Evolutionary conservation across 1,284 basidiomycete species (phyloP).

Genomic region (Sporisorium reilianum): DNA sequence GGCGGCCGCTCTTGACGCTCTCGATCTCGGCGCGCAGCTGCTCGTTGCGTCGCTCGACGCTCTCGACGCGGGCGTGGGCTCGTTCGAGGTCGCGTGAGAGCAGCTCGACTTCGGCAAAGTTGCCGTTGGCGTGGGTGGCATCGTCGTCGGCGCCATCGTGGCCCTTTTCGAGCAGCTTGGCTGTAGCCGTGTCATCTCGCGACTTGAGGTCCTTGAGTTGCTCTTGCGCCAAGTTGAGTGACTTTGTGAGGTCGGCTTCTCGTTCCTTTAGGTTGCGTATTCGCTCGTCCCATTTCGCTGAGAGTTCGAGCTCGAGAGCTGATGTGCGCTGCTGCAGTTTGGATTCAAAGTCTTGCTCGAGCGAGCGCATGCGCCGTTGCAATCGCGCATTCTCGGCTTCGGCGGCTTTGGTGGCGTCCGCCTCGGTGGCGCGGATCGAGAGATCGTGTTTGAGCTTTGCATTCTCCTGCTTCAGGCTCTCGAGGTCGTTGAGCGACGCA

Average conservation of each 20-base stretch:
- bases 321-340: conserved; percentile 84
- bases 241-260: conserved; percentile 89
- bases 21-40: conserved; percentile 92
- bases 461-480: conserved; percentile 36
- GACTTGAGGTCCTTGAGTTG: conserved; percentile 89
- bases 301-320: conserved; percentile 93
- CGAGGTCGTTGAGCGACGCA: conserved; percentile 45
- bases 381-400: conserved; percentile 87
- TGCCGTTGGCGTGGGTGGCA: conserved; percentile 15
- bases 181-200: conserved; percentile 90
- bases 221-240: conserved; percentile 83
- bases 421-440: conserved; percentile 11
- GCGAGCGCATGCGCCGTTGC: conserved; percentile 73
- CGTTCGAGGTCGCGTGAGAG: conserved; percentile 90
- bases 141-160: conserved; percentile 72
- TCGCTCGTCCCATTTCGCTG: conserved; percentile 94
- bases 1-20: conserved; percentile 63
- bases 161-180: conserved; percentile 86
- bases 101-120: conserved; percentile 39
- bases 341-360: conserved; percentile 81
- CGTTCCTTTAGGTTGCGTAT: conserved; percentile 93
- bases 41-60: conserved; percentile 92
- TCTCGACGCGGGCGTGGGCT: conserved; percentile 89
- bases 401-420: conserved; percentile 71
- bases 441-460: conserved; percentile 34